Percentiles rank a stretch among this genome's conserved stretches.
phyloP scores from a whole-genome alignment of 2,329 filamentous ascomycete species.

The Bipolaris zeicola region DNA sequence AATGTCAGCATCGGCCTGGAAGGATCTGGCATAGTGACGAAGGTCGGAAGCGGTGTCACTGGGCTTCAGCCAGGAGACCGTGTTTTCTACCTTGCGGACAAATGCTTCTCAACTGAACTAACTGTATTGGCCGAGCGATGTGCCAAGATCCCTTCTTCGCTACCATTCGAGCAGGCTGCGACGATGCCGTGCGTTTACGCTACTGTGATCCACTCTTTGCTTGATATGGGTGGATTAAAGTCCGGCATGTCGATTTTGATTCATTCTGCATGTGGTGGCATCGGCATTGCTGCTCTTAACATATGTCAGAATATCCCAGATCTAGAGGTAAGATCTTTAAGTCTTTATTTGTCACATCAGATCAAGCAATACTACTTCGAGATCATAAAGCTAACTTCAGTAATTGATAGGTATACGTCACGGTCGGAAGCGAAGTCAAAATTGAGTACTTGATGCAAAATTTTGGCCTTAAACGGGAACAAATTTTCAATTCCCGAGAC shows the following conservation, averaged over 20 bases:
- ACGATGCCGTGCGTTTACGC: constrained; percentile 29
- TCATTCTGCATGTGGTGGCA: not conserved
- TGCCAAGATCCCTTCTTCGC: constrained; percentile 27
- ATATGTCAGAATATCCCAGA: not conserved
- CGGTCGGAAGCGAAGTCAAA: constrained; percentile 31
- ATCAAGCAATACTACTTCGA: not conserved
- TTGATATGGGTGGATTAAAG: constrained; percentile 25
- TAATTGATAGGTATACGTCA: constrained; percentile 9
- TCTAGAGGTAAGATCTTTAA: not conserved
- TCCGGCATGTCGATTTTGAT: constrained; percentile 12
- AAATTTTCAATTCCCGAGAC: constrained; percentile 20
- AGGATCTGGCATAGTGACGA: not conserved
- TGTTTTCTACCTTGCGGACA: not conserved
- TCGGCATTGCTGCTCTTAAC: not conserved
- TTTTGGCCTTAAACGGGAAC: constrained; percentile 5
- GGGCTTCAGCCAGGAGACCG: not conserved
- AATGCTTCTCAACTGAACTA: not conserved
- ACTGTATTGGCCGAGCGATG: not conserved
- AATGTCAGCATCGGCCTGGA: not conserved
- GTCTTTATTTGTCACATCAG: too few species aligned
- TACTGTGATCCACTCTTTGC: constrained; percentile 32
- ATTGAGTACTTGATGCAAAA: constrained; percentile 13
- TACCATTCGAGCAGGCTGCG: constrained; percentile 35
- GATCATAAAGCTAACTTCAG: not conserved
- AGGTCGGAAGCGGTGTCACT: not conserved